Evolutionary conservation across 768 basidiomycete species (phyloP).

Genomic region (Naganishia friedmannii): DNA sequence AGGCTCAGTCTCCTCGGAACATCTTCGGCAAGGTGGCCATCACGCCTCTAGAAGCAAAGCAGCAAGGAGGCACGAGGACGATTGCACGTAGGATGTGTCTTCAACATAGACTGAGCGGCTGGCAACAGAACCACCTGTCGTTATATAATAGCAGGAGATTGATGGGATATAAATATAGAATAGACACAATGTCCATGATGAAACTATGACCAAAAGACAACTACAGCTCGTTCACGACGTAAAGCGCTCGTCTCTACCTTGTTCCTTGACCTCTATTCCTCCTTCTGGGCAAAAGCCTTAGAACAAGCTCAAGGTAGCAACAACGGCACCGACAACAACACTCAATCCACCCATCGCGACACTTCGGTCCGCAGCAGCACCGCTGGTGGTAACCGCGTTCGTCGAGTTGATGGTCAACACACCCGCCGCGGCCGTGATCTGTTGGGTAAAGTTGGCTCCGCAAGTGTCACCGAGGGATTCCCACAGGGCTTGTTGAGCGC

Average conservation of each 20-base stretch:
- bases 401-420: slow-evolving; percentile 25
- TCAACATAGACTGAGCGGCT: no score
- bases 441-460: slow-evolving; percentile 62
- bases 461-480: slow-evolving; percentile 63
- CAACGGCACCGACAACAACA: slow-evolving; percentile 6
- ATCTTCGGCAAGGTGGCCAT: no score
- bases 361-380: not conserved
- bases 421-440: slow-evolving; percentile 50
- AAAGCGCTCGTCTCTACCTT: not conserved
- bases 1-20: no score
- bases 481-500: slow-evolving; percentile 68
- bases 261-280: not conserved
- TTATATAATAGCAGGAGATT: not conserved
- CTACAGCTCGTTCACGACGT: not conserved
- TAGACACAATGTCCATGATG: slow-evolving; percentile 1
- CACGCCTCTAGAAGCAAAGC: no score
- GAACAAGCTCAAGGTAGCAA: slow-evolving; percentile 18
- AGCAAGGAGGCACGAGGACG: no score
- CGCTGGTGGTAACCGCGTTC: not conserved
- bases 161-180: slow-evolving; percentile 1
- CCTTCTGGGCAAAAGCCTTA: not conserved
- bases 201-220: not conserved
- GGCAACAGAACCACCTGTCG: no score
- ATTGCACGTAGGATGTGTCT: no score
- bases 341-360: slow-evolving; percentile 18